Evolutionary conservation across 768 basidiomycete species (phyloP), one percentile per base, ranked within the genome.

Genomic region (Suillus weaverae): DNA sequence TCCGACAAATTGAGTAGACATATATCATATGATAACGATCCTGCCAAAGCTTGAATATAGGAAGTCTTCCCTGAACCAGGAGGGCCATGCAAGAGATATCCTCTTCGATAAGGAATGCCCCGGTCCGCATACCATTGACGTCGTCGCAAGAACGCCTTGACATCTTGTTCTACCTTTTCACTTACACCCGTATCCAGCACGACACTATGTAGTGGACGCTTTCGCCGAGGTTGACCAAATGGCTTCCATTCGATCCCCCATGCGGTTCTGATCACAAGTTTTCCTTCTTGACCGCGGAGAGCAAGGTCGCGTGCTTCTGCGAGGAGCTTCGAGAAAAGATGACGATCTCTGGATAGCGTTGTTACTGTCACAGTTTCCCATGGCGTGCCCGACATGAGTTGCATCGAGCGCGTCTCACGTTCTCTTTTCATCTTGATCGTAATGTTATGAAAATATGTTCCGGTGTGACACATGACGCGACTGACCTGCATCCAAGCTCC

Each of bases 31-130:
- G 89, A 89, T 38, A 99, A 79, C 13, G 89, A 86, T 8, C 96
- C 97, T 11, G 97, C 97, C 36, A 99, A 83, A 14, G 97, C 95
- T 78, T 99, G 97, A 69, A 99, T 99, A 80, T 94, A 99, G 7
- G 97, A 99, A 1, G 97, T 96, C 74, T 99, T 99, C 57, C 97
- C 97, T 0, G 95, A 97, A 18, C 97, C 97, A 8, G 97, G 97
- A 26, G 97, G 97, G 13, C 97, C 97, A 71, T 99, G 87, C 18
- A 99, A 79, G 11, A 99, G 85, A 76, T 98, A 98, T 44, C 97
- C 97, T 66, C 97, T 85, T 30, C 97, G 89, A 74, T 99, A 99
- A 0, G 97, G 97, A 65, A 99, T 97, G 90, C 97, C 97, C 86
- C 97, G 83, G 73, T 98, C 94, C 39, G 93, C 94, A 76, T 99